phyloP scores from a whole-genome alignment of 768 basidiomycete genomes.

The Trametes coccinea region DNA sequence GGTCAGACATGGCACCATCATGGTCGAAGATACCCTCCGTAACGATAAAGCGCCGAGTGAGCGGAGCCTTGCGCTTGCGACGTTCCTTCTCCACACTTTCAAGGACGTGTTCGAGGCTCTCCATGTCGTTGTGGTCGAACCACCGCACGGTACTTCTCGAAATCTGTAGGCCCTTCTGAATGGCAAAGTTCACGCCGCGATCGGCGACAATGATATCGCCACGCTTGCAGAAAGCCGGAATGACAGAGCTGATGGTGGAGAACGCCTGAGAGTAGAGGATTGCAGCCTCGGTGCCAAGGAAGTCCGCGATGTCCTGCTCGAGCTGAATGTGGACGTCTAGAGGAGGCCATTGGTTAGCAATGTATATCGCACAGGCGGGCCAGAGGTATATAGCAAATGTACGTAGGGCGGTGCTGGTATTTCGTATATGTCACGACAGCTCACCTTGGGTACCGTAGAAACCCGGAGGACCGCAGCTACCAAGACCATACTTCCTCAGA shows the following conservation, averaged over 20 bases:
- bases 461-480: slow-evolving; percentile 93
- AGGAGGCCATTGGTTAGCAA: not conserved
- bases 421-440: slow-evolving; percentile 23
- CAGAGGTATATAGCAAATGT: not conserved
- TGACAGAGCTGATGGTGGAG: slow-evolving; percentile 88
- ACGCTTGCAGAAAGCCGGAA: slow-evolving; percentile 96
- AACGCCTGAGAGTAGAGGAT: slow-evolving; percentile 96
- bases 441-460: slow-evolving; percentile 95
- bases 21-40: slow-evolving; percentile 97
- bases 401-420: too few relatives aligned
- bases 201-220: slow-evolving; percentile 99
- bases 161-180: slow-evolving; percentile 95
- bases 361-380: not conserved
- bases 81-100: slow-evolving; percentile 84
- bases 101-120: slow-evolving; percentile 86
- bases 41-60: slow-evolving; percentile 92
- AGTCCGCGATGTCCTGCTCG: slow-evolving; percentile 87
- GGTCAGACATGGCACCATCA: slow-evolving; percentile 88
- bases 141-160: slow-evolving; percentile 89
- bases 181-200: slow-evolving; percentile 91
- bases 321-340: slow-evolving; percentile 89
- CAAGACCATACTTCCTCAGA: slow-evolving; percentile 86
- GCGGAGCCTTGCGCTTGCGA: slow-evolving; percentile 74
- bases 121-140: slow-evolving; percentile 96
- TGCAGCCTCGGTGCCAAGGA: slow-evolving; percentile 83